A percentile compares a stretch with the other conserved stretches of the same genome.
phyloP scores from a whole-genome alignment of 345 rosid genomes.

The Salix brachista region DNA sequence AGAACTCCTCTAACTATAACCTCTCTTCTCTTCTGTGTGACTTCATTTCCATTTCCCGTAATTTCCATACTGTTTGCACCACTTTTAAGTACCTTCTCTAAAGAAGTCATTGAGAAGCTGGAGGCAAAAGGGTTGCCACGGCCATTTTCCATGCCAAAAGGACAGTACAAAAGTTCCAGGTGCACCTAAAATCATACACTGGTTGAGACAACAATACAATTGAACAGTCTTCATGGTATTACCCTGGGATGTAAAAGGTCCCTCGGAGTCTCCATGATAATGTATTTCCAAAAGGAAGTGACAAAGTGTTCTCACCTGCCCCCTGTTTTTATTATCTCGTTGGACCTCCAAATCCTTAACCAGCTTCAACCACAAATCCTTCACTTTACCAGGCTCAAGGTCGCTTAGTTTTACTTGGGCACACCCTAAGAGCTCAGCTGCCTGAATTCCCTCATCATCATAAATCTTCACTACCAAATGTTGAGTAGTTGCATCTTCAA shows the following conservation, averaged over 20 bases:
- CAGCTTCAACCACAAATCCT: constrained; percentile 94
- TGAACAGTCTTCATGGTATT: neutral
- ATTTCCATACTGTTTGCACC: constrained; percentile 48
- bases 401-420: constrained; percentile 68
- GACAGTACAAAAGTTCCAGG: constrained; percentile 84
- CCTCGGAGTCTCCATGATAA: neutral
- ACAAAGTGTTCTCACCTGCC: constrained; percentile 53
- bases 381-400: constrained; percentile 97
- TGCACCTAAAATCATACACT: constrained; percentile 59
- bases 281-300: neutral
- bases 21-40: constrained; percentile 56
- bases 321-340: constrained; percentile 86
- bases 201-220: neutral
- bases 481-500: constrained; percentile 89
- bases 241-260: neutral
- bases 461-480: constrained; percentile 80
- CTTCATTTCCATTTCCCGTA: constrained; percentile 45
- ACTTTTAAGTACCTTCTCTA: constrained; percentile 78
- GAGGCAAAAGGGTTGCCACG: constrained; percentile 57
- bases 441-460: constrained; percentile 94
- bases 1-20: constrained; percentile 93
- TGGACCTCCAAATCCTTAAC: constrained; percentile 96
- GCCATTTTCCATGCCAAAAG: constrained; percentile 64
- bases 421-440: constrained; percentile 83
- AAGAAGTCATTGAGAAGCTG: constrained; percentile 64